Conservation (phyloP, 805 yeast genomes). For the Metschnikowia orientalis region DNA sequence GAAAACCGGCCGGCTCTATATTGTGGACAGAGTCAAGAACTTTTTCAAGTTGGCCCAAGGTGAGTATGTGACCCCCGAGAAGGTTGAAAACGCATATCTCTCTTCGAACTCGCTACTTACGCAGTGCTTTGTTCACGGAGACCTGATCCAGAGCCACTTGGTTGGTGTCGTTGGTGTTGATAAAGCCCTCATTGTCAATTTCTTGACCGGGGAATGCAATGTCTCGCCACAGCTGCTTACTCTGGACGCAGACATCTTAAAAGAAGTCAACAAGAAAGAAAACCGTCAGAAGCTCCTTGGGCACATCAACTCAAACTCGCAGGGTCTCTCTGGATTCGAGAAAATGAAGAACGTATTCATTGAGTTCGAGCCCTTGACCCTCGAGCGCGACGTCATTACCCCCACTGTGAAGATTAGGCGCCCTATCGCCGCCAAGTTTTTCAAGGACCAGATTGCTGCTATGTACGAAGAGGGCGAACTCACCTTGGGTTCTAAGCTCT, state of each 20-base stretch:
- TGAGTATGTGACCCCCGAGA: conserved; percentile 70
- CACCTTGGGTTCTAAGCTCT: conserved; percentile 10
- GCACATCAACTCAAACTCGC: conserved; percentile 9
- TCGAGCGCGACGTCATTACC: conserved; percentile 24
- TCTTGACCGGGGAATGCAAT: conserved; percentile 15
- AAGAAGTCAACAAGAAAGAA: conserved; percentile 15
- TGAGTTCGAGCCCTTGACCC: conserved; percentile 26
- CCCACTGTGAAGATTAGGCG: conserved; percentile 42
- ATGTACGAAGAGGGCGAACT: conserved; percentile 49
- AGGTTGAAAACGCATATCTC: conserved; percentile 60
- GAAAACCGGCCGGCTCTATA: conserved; percentile 48
- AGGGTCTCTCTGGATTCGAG: conserved; percentile 23
- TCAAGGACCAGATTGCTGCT: conserved; percentile 33
- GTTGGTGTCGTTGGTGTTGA: conserved; percentile 23
- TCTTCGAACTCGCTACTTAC: conserved; percentile 14
- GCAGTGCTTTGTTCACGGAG: conserved; percentile 18
- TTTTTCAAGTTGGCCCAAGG: conserved; percentile 59
- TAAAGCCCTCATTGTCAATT: conserved; percentile 13
- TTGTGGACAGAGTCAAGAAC: conserved; percentile 69
- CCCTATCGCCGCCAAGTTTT: conserved; percentile 43
- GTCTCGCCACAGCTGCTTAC: conserved; percentile 6
- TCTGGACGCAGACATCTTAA: conserved; percentile 18
- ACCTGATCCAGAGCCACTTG: conserved; percentile 14
- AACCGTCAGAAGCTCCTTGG: conserved; percentile 13
- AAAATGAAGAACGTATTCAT: conserved; percentile 23